Evolutionary conservation across 1,139 yeast species (phyloP).

Genomic region (Yamadazyma dushanensis): DNA sequence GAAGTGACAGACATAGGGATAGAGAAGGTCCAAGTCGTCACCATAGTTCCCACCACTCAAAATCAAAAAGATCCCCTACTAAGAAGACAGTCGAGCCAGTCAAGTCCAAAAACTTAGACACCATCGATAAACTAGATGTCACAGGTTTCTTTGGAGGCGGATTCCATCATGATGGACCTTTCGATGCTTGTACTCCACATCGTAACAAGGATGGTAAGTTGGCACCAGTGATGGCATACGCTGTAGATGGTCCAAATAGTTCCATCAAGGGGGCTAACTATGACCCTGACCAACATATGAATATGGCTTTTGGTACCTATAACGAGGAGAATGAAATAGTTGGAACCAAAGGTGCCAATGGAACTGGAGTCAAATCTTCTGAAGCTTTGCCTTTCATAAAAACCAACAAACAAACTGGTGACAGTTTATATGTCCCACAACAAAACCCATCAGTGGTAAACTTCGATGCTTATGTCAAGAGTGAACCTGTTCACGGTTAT

Average conservation of each 20-base stretch:
- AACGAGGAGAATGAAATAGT: conserved; percentile 38
- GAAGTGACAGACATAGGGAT: conserved; percentile 11
- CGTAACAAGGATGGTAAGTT: conserved; percentile 78
- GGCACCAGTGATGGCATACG: conserved; percentile 95
- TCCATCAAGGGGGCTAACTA: conserved; percentile 57
- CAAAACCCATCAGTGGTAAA: conserved; percentile 55
- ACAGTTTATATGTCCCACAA: conserved; percentile 38
- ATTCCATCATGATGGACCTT: conserved; percentile 98
- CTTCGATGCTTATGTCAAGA: conserved; percentile 69
- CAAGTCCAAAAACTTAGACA: conserved; percentile 69
- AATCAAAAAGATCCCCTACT: conserved; percentile 32
- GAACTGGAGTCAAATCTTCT: conserved; percentile 11
- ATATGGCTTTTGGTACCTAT: conserved; percentile 61
- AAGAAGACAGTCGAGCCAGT: conserved; percentile 40
- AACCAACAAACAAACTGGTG: conserved; percentile 14
- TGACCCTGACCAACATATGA: conserved; percentile 55
- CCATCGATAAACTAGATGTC: conserved; percentile 92
- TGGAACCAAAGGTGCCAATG: conserved; percentile 23
- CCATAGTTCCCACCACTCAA: conserved; percentile 11
- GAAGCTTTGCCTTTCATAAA: conserved; percentile 16
- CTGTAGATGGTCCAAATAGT: conserved; percentile 91
- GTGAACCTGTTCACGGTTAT: conserved; percentile 79
- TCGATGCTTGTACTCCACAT: conserved; percentile 97
- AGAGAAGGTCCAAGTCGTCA: conserved; percentile 15
- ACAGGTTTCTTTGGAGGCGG: conserved; percentile 95